Percentiles rank a stretch among this genome's conserved stretches.
Evolutionary conservation across 106 monocot genomes (phyloP).

Genomic region (Apostasia shenzhenica): DNA sequence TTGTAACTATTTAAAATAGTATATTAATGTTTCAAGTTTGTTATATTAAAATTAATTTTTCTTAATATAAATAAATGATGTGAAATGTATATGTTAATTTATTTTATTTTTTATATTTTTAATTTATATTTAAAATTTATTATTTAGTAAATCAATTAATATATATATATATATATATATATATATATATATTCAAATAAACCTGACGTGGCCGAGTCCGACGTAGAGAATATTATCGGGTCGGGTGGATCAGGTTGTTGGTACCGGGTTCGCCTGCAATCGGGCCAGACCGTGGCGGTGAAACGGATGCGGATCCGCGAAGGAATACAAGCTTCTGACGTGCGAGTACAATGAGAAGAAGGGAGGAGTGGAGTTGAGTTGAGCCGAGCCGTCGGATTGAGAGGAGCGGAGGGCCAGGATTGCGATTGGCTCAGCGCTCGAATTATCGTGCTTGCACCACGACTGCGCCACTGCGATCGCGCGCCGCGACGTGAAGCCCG

Average conservation of each 20-base stretch:
- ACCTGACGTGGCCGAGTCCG: too few species aligned
- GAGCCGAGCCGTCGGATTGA: slow-evolving; percentile 29
- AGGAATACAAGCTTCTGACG: slow-evolving; percentile 29
- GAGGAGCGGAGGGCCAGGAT: slow-evolving; percentile 32
- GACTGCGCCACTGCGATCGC: slow-evolving; percentile 48
- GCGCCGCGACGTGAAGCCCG: slow-evolving; percentile 49
- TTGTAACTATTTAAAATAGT: too few species aligned
- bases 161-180: too few species aligned
- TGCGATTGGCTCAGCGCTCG: slow-evolving; percentile 41
- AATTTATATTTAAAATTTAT: too few species aligned
- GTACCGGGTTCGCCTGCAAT: slow-evolving; percentile 23
- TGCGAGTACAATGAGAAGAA: slow-evolving; percentile 73
- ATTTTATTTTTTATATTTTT: too few species aligned
- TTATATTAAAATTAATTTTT: too few species aligned
- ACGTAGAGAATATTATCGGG: slow-evolving; percentile 39
- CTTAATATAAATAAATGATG: too few species aligned
- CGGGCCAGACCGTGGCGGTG: slow-evolving; percentile 48
- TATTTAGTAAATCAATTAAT: too few species aligned
- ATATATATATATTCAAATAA: too few species aligned
- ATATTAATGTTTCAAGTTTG: too few species aligned
- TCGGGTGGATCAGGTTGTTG: slow-evolving; percentile 38
- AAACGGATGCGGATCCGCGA: slow-evolving; percentile 34
- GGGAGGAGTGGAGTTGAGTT: slow-evolving; percentile 25
- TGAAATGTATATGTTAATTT: too few species aligned
- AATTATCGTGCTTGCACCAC: slow-evolving; percentile 51